A percentile compares a stretch with the other conserved stretches of the same genome.
Evolutionary conservation across 176 grass and related monocot genomes (phyloP).

Genomic region (Pontederia paniculata): DNA sequence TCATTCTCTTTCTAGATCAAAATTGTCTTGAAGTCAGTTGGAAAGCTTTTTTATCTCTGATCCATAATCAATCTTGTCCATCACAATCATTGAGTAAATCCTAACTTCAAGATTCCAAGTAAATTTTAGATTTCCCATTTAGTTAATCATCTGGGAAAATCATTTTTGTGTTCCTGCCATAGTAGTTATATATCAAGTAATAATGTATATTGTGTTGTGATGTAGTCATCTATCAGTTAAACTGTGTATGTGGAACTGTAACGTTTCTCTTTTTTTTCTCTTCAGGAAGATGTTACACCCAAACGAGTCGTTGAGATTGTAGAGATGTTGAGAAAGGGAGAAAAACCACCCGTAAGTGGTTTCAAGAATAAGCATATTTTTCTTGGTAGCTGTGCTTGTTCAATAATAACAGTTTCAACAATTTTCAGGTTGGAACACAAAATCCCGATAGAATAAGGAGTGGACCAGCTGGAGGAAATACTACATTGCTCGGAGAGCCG

Average conservation of each 20-base stretch:
- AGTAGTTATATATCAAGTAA: neutral
- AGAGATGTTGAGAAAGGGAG: slow-evolving; percentile 86
- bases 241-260: no score
- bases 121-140: no score
- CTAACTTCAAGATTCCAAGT: no score
- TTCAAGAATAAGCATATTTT: neutral
- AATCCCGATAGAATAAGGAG: slow-evolving; percentile 56
- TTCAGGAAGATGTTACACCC: slow-evolving; percentile 77
- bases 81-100: no score
- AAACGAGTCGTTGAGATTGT: slow-evolving; percentile 79
- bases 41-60: no score
- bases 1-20: no score
- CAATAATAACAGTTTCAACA: neutral
- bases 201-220: neutral
- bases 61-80: no score
- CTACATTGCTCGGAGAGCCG: slow-evolving; percentile 56
- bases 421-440: slow-evolving; percentile 65
- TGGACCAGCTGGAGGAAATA: slow-evolving; percentile 74
- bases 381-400: neutral
- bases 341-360: slow-evolving; percentile 66
- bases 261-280: neutral
- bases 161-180: no score
- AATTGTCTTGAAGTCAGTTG: no score
- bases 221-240: neutral
- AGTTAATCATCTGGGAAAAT: no score